phyloP scores from a whole-genome alignment of 2,329 filamentous ascomycete genomes.

The Microthyrium microscopicum region DNA sequence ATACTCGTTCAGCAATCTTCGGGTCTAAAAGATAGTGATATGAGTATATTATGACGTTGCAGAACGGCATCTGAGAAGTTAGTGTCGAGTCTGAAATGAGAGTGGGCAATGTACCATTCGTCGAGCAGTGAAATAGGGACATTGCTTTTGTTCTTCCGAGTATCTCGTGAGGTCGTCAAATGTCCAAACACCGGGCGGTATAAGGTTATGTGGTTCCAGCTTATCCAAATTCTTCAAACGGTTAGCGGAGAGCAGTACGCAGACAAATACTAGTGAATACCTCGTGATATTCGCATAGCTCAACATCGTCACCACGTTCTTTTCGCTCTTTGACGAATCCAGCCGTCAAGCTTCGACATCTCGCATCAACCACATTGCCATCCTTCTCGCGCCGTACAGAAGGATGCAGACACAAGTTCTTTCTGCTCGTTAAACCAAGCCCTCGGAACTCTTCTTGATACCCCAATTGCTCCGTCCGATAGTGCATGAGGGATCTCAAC shows the following conservation, averaged over 20 bases:
- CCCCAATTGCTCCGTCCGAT: constrained; percentile 76
- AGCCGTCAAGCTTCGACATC: constrained; percentile 86
- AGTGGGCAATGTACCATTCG: constrained; percentile 56
- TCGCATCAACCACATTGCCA: constrained; percentile 82
- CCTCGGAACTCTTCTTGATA: constrained; percentile 84
- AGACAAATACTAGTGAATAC: constrained; percentile 27
- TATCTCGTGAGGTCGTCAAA: constrained; percentile 78
- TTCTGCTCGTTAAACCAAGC: constrained; percentile 83
- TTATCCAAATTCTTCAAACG: constrained; percentile 63
- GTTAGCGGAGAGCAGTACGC: constrained; percentile 7
- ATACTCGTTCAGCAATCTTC: constrained; percentile 92
- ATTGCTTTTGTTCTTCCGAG: constrained; percentile 90
- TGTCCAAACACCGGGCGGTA: constrained; percentile 91
- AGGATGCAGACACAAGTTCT: constrained; percentile 91
- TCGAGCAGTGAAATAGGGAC: constrained; percentile 88
- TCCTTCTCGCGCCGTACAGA: constrained; percentile 95
- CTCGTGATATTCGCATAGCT: constrained; percentile 91
- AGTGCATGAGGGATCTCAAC: constrained; percentile 86
- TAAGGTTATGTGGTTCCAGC: constrained; percentile 83
- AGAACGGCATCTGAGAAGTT: constrained; percentile 71
- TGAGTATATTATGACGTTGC: constrained; percentile 98
- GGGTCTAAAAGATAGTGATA: constrained; percentile 97
- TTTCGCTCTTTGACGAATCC: constrained; percentile 98
- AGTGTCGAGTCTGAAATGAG: constrained; percentile 9
- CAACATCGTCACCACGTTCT: constrained; percentile 82